Evolutionary conservation across 495 filamentous ascomycete species (phyloP).

Genomic region (Xylaria nigripes): DNA sequence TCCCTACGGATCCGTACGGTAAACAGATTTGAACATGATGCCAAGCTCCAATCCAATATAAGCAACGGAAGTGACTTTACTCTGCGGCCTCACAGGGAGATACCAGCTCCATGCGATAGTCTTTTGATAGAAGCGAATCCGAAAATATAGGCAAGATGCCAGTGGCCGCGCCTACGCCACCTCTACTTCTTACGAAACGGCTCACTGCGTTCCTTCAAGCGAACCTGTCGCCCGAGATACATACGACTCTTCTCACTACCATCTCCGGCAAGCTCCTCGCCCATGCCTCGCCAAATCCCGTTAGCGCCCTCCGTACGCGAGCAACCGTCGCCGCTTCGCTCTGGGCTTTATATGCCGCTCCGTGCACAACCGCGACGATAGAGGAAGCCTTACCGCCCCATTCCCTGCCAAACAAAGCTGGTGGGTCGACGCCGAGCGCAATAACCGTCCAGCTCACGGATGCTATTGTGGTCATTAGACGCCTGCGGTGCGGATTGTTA

Average conservation of each 20-base stretch:
- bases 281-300: slow-evolving; percentile 35
- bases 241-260: slow-evolving; percentile 37
- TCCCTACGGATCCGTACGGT: background rate
- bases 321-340: slow-evolving; percentile 42
- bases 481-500: slow-evolving; percentile 41
- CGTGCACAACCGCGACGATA: slow-evolving; percentile 11
- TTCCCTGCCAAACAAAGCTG: background rate
- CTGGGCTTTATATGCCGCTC: slow-evolving; percentile 32
- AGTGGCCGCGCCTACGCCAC: slow-evolving; percentile 27
- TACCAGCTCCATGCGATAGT: background rate
- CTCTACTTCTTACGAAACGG: slow-evolving; percentile 41
- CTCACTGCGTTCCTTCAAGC: slow-evolving; percentile 42
- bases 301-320: slow-evolving; percentile 36
- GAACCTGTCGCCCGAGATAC: slow-evolving; percentile 36
- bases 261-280: slow-evolving; percentile 42
- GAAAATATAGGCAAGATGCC: slow-evolving; percentile 17
- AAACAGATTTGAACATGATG: background rate
- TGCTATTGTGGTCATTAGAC: slow-evolving; percentile 41
- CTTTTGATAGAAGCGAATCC: background rate
- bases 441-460: slow-evolving; percentile 42
- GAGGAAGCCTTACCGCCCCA: slow-evolving; percentile 12
- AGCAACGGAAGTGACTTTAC: background rate
- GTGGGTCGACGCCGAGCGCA: slow-evolving; percentile 11
- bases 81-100: background rate
- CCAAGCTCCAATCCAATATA: background rate